Base-by-base conservation (phyloP, 441 rosid genomes). In the Pelargonium exstipulatum region DNA sequence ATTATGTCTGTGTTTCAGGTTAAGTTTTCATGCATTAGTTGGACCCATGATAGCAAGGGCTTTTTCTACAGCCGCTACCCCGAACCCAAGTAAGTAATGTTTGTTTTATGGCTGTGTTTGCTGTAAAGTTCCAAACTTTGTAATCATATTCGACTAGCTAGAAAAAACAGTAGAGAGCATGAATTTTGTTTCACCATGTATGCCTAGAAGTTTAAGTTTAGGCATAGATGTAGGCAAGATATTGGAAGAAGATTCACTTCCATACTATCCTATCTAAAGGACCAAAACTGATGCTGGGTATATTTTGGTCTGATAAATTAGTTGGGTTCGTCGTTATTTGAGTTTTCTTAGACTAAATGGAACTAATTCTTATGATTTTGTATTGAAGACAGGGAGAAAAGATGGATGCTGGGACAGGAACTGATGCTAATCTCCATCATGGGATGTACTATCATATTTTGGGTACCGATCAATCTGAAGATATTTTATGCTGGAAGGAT, bases 41-140 rank as follows among this genome's bases (percentile, higher is more conserved):
- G 99, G 99, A 90, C 98, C 0, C 93, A 86, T 51, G 98, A 92
- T 70, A 70, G 63, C 82, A 85, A 86, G 72, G 97, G 99, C 3
- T 90, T 95, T 76, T 95, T 95, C 86, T 95, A 92, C 46, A 62
- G 93, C 79, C 99, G 98, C 22, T 95, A 82, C 46, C 97, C 99
- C 9, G 83, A 85, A 45, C 98, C 97, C 51, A 87, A 77, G 98
- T 92, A 83, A 78, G 91, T 80, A 37, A 13, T 8, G 3, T 24
- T 43, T 16, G 42, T 45, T 5, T 10, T 64, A 9, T 9, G 9
- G 9, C 9, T 37, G 9, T 4, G 57, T 1, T 16, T 53, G 22
- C 60, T 0, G 60, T 53, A 16, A 16, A 53, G 22, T 53, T 53
- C 1, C 60, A 5, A 53, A 53, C 60, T 53, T 53, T 14, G 60